phyloP scores from a whole-genome alignment of 768 basidiomycete genomes.

The Boletus tylopilopsis region DNA sequence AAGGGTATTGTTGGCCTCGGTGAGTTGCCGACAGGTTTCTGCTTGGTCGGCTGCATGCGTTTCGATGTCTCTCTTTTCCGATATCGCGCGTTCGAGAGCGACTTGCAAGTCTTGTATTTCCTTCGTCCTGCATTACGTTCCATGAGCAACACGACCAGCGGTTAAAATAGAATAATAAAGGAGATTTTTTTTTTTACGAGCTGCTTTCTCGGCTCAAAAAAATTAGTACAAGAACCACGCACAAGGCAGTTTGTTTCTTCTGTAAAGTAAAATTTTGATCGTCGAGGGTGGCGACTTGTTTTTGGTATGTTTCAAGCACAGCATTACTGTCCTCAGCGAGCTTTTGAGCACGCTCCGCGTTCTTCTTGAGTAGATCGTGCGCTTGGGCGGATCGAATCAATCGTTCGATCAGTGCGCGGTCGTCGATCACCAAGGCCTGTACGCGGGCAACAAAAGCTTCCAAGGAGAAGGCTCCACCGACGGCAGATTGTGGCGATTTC shows the following conservation, averaged over 20 bases:
- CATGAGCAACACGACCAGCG: neutral
- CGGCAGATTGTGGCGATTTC: constrained; percentile 30
- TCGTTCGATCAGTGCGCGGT: constrained; percentile 78
- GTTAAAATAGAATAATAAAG: neutral
- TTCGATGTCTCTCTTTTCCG: constrained; percentile 71
- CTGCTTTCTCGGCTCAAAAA: neutral
- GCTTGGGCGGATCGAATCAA: constrained; percentile 83
- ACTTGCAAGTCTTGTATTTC: constrained; percentile 61
- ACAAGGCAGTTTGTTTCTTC: constrained; percentile 56
- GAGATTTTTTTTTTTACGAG: neutral
- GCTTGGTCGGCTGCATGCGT: constrained; percentile 65
- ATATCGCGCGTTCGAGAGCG: constrained; percentile 52
- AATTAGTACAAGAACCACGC: constrained; percentile 28
- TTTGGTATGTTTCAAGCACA: constrained; percentile 87
- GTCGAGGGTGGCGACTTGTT: constrained; percentile 77
- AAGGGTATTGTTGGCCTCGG: constrained; percentile 74
- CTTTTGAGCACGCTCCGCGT: constrained; percentile 88
- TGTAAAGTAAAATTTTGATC: constrained; percentile 60
- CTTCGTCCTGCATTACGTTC: constrained; percentile 47
- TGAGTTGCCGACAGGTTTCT: constrained; percentile 67
- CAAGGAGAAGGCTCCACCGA: constrained; percentile 49
- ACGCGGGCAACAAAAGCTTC: constrained; percentile 78
- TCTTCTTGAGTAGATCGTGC: constrained; percentile 87
- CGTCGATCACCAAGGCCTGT: constrained; percentile 78
- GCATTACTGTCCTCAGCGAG: constrained; percentile 77